A percentile compares a stretch with the other conserved stretches of the same genome.
These are phyloP conservation scores for Nothopassalora personata DNA, from an alignment of 2,329 filamentous ascomycete genomes.

Conservation along the genomic window DNA sequence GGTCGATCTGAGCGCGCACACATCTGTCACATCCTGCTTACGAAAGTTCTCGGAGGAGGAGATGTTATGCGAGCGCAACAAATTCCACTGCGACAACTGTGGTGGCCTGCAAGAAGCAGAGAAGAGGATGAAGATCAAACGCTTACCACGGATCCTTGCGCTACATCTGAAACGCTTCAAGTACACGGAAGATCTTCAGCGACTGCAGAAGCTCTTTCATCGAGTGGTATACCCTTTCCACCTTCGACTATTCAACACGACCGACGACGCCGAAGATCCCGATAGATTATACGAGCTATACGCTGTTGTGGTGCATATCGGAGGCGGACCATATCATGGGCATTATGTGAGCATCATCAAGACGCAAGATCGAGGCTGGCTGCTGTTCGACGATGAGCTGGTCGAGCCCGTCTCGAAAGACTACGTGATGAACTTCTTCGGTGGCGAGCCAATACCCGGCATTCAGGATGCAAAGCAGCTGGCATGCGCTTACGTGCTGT, in stretches of 20 bases:
- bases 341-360: constrained; percentile 98
- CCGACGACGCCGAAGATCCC: constrained; percentile 87
- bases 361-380: constrained; percentile 90
- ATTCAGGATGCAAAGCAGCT: constrained; percentile 53
- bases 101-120: constrained; percentile 95
- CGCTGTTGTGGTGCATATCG: constrained; percentile 94
- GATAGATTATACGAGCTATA: constrained; percentile 95
- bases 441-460: constrained; percentile 58
- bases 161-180: constrained; percentile 96
- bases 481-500: constrained; percentile 93
- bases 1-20: constrained; percentile 90
- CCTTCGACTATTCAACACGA: constrained; percentile 93
- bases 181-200: constrained; percentile 91
- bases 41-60: constrained; percentile 96
- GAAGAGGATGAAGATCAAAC: constrained; percentile 99
- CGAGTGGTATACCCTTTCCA: constrained; percentile 96
- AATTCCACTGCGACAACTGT: constrained; percentile 97
- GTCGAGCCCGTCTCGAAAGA: constrained; percentile 96
- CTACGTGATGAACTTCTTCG: constrained; percentile 96
- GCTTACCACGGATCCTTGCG: constrained; percentile 82
- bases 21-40: constrained; percentile 91
- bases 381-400: constrained; percentile 97
- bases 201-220: constrained; percentile 93
- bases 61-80: constrained; percentile 97
- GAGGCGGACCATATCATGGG: constrained; percentile 91